phyloP scores from a whole-genome alignment of 176 grass and related monocot species.

The Rhipidocladum racemiflorum region DNA sequence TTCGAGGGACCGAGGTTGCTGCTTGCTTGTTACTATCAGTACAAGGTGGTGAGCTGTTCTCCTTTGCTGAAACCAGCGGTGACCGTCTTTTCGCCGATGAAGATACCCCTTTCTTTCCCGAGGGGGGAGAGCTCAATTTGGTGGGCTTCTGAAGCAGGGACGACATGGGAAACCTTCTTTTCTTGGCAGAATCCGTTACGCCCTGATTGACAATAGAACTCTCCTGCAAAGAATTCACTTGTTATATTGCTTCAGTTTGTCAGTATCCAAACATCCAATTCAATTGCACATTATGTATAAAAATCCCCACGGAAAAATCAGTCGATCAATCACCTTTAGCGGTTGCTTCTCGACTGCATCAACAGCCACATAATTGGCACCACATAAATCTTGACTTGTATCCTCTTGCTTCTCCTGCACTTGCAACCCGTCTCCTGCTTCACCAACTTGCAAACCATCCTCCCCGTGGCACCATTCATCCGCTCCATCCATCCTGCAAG shows the following conservation, averaged over 20 bases:
- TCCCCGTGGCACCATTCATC: neutral
- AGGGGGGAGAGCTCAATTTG: slow-evolving; percentile 29
- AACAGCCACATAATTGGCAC: neutral
- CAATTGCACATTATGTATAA: neutral
- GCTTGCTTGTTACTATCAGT: slow-evolving; percentile 5
- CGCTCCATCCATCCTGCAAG: neutral
- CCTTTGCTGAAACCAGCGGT: slow-evolving; percentile 33
- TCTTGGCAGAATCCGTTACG: slow-evolving; percentile 17
- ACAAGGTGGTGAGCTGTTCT: slow-evolving; percentile 51
- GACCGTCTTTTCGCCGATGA: slow-evolving; percentile 18
- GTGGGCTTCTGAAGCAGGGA: slow-evolving; percentile 41
- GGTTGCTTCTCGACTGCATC: slow-evolving; percentile 19
- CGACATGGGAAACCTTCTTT: slow-evolving; percentile 31
- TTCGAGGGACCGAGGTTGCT: slow-evolving; percentile 18
- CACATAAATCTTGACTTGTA: neutral
- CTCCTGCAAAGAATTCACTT: slow-evolving; percentile 45
- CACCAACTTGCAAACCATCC: neutral
- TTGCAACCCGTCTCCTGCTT: neutral
- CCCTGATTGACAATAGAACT: slow-evolving; percentile 54
- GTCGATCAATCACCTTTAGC: slow-evolving; percentile 14
- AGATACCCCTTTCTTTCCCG: slow-evolving; percentile 20
- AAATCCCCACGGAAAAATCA: neutral
- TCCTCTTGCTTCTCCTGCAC: neutral
- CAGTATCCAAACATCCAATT: neutral
- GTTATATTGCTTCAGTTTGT: neutral